Conservation (phyloP, 2,329 filamentous ascomycete genomes). For the Dryadomyces quercivorus region DNA sequence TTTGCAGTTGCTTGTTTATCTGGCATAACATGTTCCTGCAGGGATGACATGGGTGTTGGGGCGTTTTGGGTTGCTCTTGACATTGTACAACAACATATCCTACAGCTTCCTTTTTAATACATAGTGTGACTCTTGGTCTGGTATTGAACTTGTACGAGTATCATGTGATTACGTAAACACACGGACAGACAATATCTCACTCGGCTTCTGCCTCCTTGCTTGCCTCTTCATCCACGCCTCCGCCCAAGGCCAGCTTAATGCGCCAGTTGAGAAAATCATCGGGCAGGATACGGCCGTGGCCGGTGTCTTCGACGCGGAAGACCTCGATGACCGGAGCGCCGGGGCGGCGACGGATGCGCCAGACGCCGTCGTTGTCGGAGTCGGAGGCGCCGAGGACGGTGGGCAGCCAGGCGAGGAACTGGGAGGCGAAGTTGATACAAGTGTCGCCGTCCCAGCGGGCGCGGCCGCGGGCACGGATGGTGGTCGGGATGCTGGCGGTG, state of each 20-base stretch:
- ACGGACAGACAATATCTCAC: too few relatives aligned
- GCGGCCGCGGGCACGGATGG: constrained; percentile 53
- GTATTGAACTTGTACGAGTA: too few relatives aligned
- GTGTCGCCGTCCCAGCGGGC: constrained; percentile 76
- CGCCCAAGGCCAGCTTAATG: constrained; percentile 35
- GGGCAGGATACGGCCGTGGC: constrained; percentile 65
- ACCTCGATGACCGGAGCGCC: constrained; percentile 58
- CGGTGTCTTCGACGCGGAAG: constrained; percentile 58
- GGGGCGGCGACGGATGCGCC: constrained; percentile 60
- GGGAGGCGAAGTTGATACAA: constrained; percentile 80
- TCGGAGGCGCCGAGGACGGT: constrained; percentile 32
- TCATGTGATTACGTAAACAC: too few relatives aligned
- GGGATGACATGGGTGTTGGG: too few relatives aligned
- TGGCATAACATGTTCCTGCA: too few relatives aligned
- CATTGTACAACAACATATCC: too few relatives aligned
- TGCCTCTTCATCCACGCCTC: neutral
- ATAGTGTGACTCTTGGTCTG: too few relatives aligned
- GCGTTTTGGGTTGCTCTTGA: too few relatives aligned
- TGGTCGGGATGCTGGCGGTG: constrained; percentile 66
- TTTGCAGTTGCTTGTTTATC: too few relatives aligned
- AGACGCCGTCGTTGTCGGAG: constrained; percentile 46
- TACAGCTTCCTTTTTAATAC: too few relatives aligned
- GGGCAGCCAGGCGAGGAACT: constrained; percentile 62
- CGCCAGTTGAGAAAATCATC: constrained; percentile 68
- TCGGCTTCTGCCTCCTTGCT: neutral